Base-by-base conservation (phyloP, 805 yeast species). In the Cyberlindnera saturnus region DNA sequence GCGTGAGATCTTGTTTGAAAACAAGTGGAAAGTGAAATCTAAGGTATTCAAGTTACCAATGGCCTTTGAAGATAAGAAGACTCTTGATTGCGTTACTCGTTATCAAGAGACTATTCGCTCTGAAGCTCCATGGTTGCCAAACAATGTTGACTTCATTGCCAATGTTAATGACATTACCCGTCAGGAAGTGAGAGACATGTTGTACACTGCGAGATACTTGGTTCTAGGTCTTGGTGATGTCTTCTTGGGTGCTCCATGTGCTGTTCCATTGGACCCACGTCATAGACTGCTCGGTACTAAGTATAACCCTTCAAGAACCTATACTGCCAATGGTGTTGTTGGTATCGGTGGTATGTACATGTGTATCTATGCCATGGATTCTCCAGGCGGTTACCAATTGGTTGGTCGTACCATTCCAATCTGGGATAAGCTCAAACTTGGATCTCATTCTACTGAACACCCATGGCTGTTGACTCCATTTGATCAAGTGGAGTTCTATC, bases 311-410 rank as follows among this genome's bases (percentile, higher is more conserved):
- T 86, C 96, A 13, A 79, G 99, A 71, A 87, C 97, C 1, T 90
- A 75, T 70, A 91, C 99, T 3, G 96, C 96, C 33, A 87, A 88
- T 60, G 99, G 99, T 53, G 86, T 93, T 32, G 98, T 91, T 48
- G 99, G 99, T 59, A 82, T 93, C 61, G 99, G 99, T 50, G 98
- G 99, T 55, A 88, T 85, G 86, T 93, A 89, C 74, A 90, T 91
- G 98, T 91, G 98, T 70, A 90, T 91, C 55, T 91, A 91, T 66
- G 88, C 98, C 29, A 90, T 91, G 91, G 64, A 60, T 38, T 88
- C 96, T 20, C 99, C 99, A 38, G 99, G 99, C 67, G 99, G 99
- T 29, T 91, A 91, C 67, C 98, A 91, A 69, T 75, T 91, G 55
- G 91, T 89, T 49, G 99, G 98, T 44, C 79, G 98, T 61, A 91